Evolutionary conservation across 257 asterid species (phyloP), one percentile per base, ranked within the genome.

Genomic region (Oldenlandia corymbosa): DNA sequence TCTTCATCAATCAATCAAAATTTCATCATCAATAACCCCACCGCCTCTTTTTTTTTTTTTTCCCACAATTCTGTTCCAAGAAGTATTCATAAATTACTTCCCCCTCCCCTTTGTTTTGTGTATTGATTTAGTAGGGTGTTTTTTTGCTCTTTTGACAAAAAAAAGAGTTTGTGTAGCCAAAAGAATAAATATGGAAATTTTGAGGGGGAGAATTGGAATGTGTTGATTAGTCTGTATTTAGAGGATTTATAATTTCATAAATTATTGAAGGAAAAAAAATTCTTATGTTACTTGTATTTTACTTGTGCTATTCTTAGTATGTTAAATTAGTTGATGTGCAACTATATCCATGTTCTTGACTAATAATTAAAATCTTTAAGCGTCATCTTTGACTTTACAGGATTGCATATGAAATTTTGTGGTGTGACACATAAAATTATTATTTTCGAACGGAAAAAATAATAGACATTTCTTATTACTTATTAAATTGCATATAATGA

Each of bases 131-230:
- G 21, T 41, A 52, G n/a, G 45, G 45, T 28, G 47, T 32, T 24
- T 67, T 60, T 75, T 57, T 47, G 30, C 75, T 68, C 71, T 64
- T 52, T n/a, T n/a, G n/a, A n/a, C n/a, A n/a, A 18, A 52, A 7
- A 16, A 48, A 64, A 47, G 72, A 68, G 69, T 52, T 46, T 41
- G 66, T 67, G 72, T 64, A 76, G 65, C 62, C 60, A 55, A 56
- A 48, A 56, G 4, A 71, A 66, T 67, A 71, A 68, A 7, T 32
- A 30, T 39, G 18, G 21, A 28, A 32, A 30, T 39, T 28, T 31
- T 24, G 52, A 24, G 42, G 64, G 66, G 59, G 53, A 37, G 60
- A 59, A 61, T 23, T 58, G 60, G 3, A 45, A 8, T 7, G 9
- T 34, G 4, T 34, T 34, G 7, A 42, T 69, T 65, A n/a, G n/a